Base-by-base conservation (phyloP, 75 land plant species). In the Sequoiadendron giganteum region DNA sequence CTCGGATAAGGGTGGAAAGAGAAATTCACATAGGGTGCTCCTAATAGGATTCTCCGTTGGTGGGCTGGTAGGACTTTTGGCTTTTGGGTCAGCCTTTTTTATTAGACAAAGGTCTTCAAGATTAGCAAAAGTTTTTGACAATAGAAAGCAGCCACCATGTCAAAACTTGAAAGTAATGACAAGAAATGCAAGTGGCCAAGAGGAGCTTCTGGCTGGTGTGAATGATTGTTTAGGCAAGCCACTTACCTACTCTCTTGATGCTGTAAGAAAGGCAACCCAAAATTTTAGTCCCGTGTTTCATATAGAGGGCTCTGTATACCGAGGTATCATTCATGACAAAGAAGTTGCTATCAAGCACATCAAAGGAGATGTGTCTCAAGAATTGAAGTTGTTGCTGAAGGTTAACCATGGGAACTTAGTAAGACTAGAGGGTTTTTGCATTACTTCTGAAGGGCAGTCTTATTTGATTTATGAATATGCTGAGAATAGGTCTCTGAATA, bases 291-390 rank as follows among this genome's bases (percentile, higher is more conserved):
- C 86, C 15, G n/a, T 78, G 28, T 72, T 83, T 19, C 83, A 52
- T 56, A 65, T 93, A 32, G 92, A 87, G 68, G 93, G 93, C 34
- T 89, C 91, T 56, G 93, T 91, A 7, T 93, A 91, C 88, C 58
- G 90, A 15, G 93, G 93, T 5, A 54, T 32, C 45, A 47, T 93
- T 45, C 34, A 49, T 16, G 92, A 89, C n/a, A 54, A 42, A 45
- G 49, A 73, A 34, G 91, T 93, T n/a, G 93, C 93, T 36, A 88
- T 93, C 86, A 93, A 93, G 93, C 78, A 87, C 85, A 89, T 93
- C 91, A 89, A 79, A 52, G 88, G 92, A n/a, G 85, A 86, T 65
- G 87, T 87, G 72, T 28, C 90, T 28, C 85, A 89, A 54, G 93
- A 91, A 87, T 86, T 92, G 39, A 87, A 93, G 70, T 88, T 88